Percentiles rank a stretch among this genome's conserved stretches.
Evolutionary conservation across 768 basidiomycete species (phyloP).

Genomic region (Trametes coccinea): DNA sequence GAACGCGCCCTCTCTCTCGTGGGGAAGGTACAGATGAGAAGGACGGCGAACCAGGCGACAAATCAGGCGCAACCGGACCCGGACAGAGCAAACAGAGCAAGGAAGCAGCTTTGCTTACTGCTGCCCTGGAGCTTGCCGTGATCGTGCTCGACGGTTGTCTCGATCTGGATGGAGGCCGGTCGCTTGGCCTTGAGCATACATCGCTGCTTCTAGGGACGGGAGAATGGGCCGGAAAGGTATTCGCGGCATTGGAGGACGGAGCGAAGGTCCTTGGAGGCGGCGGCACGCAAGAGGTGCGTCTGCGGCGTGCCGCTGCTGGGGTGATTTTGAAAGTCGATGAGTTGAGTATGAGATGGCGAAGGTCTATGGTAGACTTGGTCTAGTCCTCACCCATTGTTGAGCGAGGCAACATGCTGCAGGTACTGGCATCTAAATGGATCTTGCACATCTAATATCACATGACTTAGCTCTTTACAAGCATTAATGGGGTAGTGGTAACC

Average conservation of each 20-base stretch:
- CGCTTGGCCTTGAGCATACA: constrained; percentile 75
- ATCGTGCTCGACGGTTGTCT: constrained; percentile 73
- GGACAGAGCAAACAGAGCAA: constrained; percentile 36
- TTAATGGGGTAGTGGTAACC: constrained; percentile 40
- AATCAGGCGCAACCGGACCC: background rate
- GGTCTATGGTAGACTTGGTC: constrained; percentile 54
- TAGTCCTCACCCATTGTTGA: background rate
- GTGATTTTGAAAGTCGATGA: constrained; percentile 81
- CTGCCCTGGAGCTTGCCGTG: constrained; percentile 76
- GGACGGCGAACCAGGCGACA: constrained; percentile 13
- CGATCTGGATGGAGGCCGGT: constrained; percentile 75
- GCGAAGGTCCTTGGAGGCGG: constrained; percentile 60
- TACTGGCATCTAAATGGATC: no score
- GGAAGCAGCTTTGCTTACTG: constrained; percentile 72
- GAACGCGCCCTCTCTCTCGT: constrained; percentile 60
- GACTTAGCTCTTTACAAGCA: constrained; percentile 9
- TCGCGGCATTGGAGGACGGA: constrained; percentile 66
- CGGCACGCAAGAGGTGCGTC: constrained; percentile 59
- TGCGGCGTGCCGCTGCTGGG: constrained; percentile 74
- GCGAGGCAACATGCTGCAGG: no score
- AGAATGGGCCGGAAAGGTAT: constrained; percentile 80
- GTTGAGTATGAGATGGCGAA: constrained; percentile 64
- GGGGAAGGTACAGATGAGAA: constrained; percentile 36
- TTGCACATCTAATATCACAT: no score
- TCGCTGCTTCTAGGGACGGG: constrained; percentile 65